Conservation (phyloP, 176 grass and related monocot genomes). For the Cenchrus fungigraminus region DNA sequence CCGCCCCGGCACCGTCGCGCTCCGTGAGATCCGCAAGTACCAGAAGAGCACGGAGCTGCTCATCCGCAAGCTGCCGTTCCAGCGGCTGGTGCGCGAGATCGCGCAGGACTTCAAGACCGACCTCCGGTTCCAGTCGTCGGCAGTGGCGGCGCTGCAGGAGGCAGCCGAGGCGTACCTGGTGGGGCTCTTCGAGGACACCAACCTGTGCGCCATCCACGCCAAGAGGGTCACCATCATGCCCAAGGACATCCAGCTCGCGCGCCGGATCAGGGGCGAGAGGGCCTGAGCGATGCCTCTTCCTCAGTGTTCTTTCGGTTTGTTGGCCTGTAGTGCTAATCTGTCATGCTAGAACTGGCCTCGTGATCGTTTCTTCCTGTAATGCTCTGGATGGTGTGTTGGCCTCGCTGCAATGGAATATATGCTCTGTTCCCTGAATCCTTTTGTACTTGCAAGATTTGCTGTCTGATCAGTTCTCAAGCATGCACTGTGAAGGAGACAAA, state of each 20-base stretch:
- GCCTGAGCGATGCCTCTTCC: constrained; percentile 40
- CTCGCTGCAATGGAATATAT: too few relatives aligned
- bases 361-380: too few relatives aligned
- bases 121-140: constrained; percentile 68
- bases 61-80: constrained; percentile 79
- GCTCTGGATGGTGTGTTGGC: too few relatives aligned
- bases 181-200: constrained; percentile 90
- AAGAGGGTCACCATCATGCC: constrained; percentile 97
- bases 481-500: too few relatives aligned
- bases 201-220: constrained; percentile 92
- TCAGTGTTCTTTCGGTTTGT: not conserved
- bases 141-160: constrained; percentile 80
- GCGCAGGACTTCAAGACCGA: constrained; percentile 85
- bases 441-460: too few relatives aligned
- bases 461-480: too few relatives aligned
- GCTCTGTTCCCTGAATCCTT: too few relatives aligned
- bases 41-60: constrained; percentile 95
- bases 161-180: constrained; percentile 81
- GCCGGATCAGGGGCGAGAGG: constrained; percentile 87
- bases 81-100: constrained; percentile 76
- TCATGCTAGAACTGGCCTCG: too few relatives aligned
- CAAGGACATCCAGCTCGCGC: constrained; percentile 92
- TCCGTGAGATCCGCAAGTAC: constrained; percentile 83
- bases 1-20: constrained; percentile 62
- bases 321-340: not conserved